Percentiles rank a stretch among this genome's conserved stretches.
These are phyloP conservation scores for Coix lacrymajobi DNA, from an alignment of 176 grass and related monocot species.

Conservation along the genomic window DNA sequence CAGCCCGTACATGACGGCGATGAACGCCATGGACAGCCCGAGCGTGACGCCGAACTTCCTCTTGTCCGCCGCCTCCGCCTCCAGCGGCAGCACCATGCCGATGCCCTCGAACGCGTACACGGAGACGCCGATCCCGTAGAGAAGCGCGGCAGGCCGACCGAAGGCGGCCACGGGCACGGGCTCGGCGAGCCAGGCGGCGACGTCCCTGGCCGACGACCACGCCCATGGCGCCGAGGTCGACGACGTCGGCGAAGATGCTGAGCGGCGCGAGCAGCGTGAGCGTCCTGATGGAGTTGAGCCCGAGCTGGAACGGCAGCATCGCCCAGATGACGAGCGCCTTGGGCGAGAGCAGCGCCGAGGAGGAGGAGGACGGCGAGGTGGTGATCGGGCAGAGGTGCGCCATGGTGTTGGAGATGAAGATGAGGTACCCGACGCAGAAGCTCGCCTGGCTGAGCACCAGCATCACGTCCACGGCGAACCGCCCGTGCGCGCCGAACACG, in stretches of 20 bases:
- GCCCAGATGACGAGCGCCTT: constrained; percentile 76
- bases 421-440: constrained; percentile 89
- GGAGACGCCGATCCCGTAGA: constrained; percentile 83
- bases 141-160: constrained; percentile 33
- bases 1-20: constrained; percentile 71
- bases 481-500: constrained; percentile 49
- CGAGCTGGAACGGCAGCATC: constrained; percentile 92
- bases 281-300: constrained; percentile 90
- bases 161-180: constrained; percentile 52
- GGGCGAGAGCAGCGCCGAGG: constrained; percentile 46
- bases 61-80: constrained; percentile 77
- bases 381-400: constrained; percentile 52
- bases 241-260: constrained; percentile 92
- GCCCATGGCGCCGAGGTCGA: constrained; percentile 93
- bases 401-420: constrained; percentile 90
- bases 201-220: constrained; percentile 78
- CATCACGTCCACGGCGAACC: constrained; percentile 72
- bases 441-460: constrained; percentile 86
- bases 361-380: constrained; percentile 29
- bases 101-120: constrained; percentile 95
- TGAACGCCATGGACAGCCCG: constrained; percentile 79
- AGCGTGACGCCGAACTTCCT: constrained; percentile 65
- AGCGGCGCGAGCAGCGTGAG: constrained; percentile 87
- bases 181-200: constrained; percentile 36
- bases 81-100: constrained; percentile 94